These are phyloP conservation scores for Syncephalis plumigaleata DNA, from an alignment of 371 early-diverging fungal genomes.

Conservation along the genomic window DNA sequence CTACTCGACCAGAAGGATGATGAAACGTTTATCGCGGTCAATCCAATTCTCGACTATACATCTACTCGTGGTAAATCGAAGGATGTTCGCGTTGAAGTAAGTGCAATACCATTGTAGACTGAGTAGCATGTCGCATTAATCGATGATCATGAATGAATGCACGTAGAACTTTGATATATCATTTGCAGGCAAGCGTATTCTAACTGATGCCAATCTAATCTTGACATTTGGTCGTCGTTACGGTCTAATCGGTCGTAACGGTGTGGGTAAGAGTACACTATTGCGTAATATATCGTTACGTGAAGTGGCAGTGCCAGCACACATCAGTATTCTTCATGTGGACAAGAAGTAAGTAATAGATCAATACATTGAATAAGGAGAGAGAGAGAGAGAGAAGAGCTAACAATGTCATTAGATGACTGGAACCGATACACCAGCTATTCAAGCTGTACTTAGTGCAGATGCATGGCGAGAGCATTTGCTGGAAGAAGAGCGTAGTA, in stretches of 20 bases:
- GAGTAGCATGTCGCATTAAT: no score
- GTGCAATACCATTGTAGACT: no score
- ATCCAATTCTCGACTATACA: constrained; percentile 73
- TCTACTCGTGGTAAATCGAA: constrained; percentile 70
- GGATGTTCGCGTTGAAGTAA: constrained; percentile 60
- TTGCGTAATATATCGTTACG: constrained; percentile 81
- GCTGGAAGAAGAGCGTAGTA: constrained; percentile 61
- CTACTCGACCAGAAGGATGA: constrained; percentile 51
- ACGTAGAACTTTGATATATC: constrained; percentile 87
- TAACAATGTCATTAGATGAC: constrained; percentile 32
- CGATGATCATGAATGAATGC: no score
- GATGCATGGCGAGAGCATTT: constrained; percentile 89
- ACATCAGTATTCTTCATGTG: constrained; percentile 90
- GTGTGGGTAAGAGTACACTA: constrained; percentile 96
- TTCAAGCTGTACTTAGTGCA: constrained; percentile 80
- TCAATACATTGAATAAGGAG: neutral
- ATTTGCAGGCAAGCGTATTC: constrained; percentile 85
- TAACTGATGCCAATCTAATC: constrained; percentile 68
- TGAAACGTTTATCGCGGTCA: constrained; percentile 46
- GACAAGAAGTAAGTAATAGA: constrained; percentile 65
- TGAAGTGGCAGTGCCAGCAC: constrained; percentile 75
- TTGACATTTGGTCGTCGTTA: constrained; percentile 85
- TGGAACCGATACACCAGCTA: constrained; percentile 75
- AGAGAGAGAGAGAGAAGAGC: neutral
- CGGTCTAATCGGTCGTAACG: constrained; percentile 97